Evolutionary conservation across 2,329 filamentous ascomycete species (phyloP).

Genomic region (Nothophoma quercina): DNA sequence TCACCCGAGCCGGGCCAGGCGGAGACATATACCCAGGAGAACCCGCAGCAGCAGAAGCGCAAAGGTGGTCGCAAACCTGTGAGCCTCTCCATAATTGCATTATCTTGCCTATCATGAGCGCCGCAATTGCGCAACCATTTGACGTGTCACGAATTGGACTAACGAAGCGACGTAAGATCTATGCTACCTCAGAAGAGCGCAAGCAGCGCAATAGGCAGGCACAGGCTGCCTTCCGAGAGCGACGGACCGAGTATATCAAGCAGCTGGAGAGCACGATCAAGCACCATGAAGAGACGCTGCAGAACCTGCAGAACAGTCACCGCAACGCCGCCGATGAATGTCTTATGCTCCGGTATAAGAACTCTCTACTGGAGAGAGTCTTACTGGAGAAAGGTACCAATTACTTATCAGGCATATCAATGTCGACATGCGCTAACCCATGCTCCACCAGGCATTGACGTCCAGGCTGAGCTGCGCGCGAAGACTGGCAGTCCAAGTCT

Average conservation of each 20-base stretch:
- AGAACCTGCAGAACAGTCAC: slow-evolving; percentile 92
- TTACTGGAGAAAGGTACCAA: slow-evolving; percentile 87
- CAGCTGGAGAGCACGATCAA: slow-evolving; percentile 97
- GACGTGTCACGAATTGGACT: slow-evolving; percentile 48
- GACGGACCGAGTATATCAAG: slow-evolving; percentile 98
- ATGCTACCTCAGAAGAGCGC: slow-evolving; percentile 97
- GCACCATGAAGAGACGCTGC: slow-evolving; percentile 92
- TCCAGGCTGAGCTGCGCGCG: slow-evolving; percentile 91
- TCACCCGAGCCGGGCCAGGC: slow-evolving; percentile 56
- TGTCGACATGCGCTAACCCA: slow-evolving; percentile 27
- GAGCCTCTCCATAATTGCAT: slow-evolving; percentile 53
- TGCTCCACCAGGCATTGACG: slow-evolving; percentile 78
- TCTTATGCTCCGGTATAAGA: slow-evolving; percentile 98
- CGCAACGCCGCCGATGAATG: slow-evolving; percentile 95
- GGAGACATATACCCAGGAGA: slow-evolving; percentile 52
- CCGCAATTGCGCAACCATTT: slow-evolving; percentile 30
- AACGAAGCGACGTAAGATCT: slow-evolving; percentile 72
- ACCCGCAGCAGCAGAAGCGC: slow-evolving; percentile 75
- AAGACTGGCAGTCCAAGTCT: slow-evolving; percentile 89
- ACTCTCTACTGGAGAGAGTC: slow-evolving; percentile 93
- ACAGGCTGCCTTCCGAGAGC: slow-evolving; percentile 95
- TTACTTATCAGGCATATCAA: slow-evolving; percentile 6
- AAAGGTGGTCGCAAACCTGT: slow-evolving; percentile 98
- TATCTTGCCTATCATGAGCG: slow-evolving; percentile 33
- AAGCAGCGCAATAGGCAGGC: slow-evolving; percentile 98